Percentiles rank a stretch among this genome's conserved stretches.
Conservation (phyloP, 75 land plant species). For the Selaginella moellendorffii region DNA sequence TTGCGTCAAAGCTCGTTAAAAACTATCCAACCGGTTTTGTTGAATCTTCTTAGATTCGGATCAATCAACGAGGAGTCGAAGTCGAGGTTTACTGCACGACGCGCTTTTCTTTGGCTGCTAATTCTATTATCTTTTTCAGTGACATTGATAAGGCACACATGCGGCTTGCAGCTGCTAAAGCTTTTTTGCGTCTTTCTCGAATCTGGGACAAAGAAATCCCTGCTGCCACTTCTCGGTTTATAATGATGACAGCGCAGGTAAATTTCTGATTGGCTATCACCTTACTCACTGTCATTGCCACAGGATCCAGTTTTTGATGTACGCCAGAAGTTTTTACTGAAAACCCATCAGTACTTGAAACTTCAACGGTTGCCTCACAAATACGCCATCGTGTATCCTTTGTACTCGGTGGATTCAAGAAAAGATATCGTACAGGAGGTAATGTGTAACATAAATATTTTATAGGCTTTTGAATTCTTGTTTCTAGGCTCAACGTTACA, state of each 20-base stretch:
- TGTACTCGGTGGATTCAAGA: slow-evolving; percentile 20
- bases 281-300: no score
- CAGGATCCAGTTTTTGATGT: slow-evolving; percentile 43
- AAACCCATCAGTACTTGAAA: slow-evolving; percentile 36
- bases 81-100: slow-evolving; percentile 42
- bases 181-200: slow-evolving; percentile 42
- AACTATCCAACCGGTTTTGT: slow-evolving; percentile 15
- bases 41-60: slow-evolving; percentile 44
- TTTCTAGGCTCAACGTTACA: slow-evolving; percentile 48
- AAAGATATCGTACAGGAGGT: slow-evolving; percentile 43
- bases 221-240: slow-evolving; percentile 32
- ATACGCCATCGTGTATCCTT: slow-evolving; percentile 74
- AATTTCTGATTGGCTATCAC: no score
- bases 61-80: slow-evolving; percentile 46
- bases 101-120: no score
- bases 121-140: no score
- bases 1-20: slow-evolving; percentile 56
- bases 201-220: slow-evolving; percentile 47
- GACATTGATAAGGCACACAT: slow-evolving; percentile 34
- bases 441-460: no score
- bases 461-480: slow-evolving; percentile 12
- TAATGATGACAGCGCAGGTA: slow-evolving; percentile 45
- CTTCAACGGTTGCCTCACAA: slow-evolving; percentile 42
- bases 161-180: slow-evolving; percentile 59
- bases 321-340: slow-evolving; percentile 27